Evolutionary conservation across 257 asterid species (phyloP).

Genomic region (Solanum paucissectum): DNA sequence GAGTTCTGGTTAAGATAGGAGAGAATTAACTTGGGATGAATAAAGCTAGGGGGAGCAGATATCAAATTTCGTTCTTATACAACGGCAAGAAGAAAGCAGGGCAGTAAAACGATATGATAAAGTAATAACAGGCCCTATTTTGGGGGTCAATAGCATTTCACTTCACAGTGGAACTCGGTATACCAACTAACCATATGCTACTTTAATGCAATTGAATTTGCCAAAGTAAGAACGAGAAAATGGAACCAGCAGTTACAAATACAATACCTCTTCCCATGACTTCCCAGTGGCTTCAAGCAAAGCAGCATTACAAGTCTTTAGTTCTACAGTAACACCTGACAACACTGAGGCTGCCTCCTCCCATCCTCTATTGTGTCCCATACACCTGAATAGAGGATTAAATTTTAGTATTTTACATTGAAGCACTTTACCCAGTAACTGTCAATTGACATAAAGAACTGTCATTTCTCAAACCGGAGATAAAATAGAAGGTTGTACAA

Average conservation of each 20-base stretch:
- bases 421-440: neutral
- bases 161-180: neutral
- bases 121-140: neutral
- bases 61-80: neutral
- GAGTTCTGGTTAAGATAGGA: neutral
- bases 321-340: slow-evolving; percentile 63
- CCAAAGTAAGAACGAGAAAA: neutral
- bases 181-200: neutral
- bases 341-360: slow-evolving; percentile 95
- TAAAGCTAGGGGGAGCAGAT: neutral
- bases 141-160: neutral
- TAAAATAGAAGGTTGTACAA: neutral
- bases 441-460: neutral
- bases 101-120: neutral
- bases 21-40: neutral
- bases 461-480: neutral
- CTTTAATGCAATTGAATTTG: neutral
- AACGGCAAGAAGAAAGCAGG: neutral
- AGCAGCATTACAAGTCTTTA: slow-evolving; percentile 90
- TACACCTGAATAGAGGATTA: slow-evolving; percentile 56
- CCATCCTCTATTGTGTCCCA: slow-evolving; percentile 97
- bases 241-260: neutral
- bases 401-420: neutral
- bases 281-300: slow-evolving; percentile 80
- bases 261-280: slow-evolving; percentile 80